Conservation (phyloP, 345 rosid species). For the Bruguiera gymnorhiza region DNA sequence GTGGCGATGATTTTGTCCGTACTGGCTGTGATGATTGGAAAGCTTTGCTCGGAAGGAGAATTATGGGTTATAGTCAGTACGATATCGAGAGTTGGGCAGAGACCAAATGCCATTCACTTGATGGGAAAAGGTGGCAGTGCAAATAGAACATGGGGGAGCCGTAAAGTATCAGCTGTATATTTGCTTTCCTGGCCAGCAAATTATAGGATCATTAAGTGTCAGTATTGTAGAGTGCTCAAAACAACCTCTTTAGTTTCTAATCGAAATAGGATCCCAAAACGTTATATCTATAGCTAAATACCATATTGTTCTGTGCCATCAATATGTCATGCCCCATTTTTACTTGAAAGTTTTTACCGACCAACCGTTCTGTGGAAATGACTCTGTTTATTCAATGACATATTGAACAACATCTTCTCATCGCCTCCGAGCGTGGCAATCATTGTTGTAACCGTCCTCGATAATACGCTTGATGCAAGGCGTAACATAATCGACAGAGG, state of each 20-base stretch:
- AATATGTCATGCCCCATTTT: not conserved
- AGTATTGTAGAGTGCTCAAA: too few species aligned
- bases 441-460: slow-evolving; percentile 58
- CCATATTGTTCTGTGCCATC: not conserved
- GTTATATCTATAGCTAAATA: not conserved
- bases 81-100: slow-evolving; percentile 79
- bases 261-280: not conserved
- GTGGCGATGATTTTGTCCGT: slow-evolving; percentile 43
- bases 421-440: slow-evolving; percentile 80
- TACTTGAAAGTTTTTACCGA: not conserved
- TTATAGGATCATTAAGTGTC: too few species aligned
- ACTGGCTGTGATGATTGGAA: slow-evolving; percentile 53
- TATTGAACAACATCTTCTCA: slow-evolving; percentile 79
- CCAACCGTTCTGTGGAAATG: not conserved
- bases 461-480: slow-evolving; percentile 68
- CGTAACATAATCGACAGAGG: slow-evolving; percentile 52
- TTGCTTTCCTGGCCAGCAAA: too few species aligned
- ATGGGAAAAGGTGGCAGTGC: too few species aligned
- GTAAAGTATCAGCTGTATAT: too few species aligned
- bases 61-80: slow-evolving; percentile 53
- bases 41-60: slow-evolving; percentile 62
- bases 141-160: too few species aligned
- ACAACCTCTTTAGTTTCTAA: not conserved
- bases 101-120: slow-evolving; percentile 35
- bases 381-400: slow-evolving; percentile 50